Evolutionary conservation across 2,329 filamentous ascomycete genomes (phyloP), one percentile per base, ranked within the genome.

Genomic region (Zarea fungicola): DNA sequence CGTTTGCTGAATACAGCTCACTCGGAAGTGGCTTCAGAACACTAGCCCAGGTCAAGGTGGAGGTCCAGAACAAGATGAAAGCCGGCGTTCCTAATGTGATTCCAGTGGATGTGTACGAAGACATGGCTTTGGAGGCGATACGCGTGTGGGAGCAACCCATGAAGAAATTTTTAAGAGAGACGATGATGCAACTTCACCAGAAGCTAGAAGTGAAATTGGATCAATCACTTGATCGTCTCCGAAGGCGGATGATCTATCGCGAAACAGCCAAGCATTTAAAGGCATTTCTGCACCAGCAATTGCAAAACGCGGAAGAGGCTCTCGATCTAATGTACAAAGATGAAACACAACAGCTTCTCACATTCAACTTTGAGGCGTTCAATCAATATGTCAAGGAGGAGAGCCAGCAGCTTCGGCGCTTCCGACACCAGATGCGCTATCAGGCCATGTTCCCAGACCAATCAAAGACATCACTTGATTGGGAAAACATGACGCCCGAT

Each of bases 31-130:
- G 66, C 0, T 72, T 73, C 4, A 66, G 74, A 26, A 75, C 73
- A 1, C 65, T 82, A 3, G 63, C 64, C 4, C 66, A 75, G 31
- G 78, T 87, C 2, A 73, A 76, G 0, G 63, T 69, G 0, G 73
- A 81, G 10, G 83, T 85, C 13, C 63, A 69, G 16, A 65, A 70
- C 4, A 78, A 78, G 11, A 77, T 75, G 22, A 71, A 71, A 16
- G 75, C 79, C 0, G 81, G 83, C 0, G 71, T 83, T 55, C 81
- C 80, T 0, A 75, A 77, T 6, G 71, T 81, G 0, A 76, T 81
- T 0, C 76, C 82, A 0, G 74, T 78, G 0, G 76, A 79, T 31
- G 81, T 85, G 0, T 80, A 83, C 19, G 75, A 82, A 23, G 70
- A 71, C 0, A 68, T 87, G 14, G 81, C 78, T 39, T 67, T 72